These are phyloP conservation scores for Colletotrichum kahawae DNA, from an alignment of 2,329 filamentous ascomycete genomes.

Conservation along the genomic window DNA sequence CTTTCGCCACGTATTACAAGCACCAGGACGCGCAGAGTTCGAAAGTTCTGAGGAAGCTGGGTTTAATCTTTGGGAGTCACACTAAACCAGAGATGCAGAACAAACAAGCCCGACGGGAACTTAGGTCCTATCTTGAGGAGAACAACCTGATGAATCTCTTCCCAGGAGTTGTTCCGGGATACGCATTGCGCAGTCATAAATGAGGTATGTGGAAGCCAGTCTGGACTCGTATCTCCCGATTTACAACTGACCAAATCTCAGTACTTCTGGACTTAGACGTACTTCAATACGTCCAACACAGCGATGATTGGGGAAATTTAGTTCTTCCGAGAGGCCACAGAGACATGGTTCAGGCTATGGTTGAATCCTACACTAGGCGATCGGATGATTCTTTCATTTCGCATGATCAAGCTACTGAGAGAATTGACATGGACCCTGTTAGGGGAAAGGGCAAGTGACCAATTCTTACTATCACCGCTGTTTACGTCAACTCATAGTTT, in stretches of 20 bases:
- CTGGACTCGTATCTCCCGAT: neutral
- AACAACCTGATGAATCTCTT: constrained; percentile 25
- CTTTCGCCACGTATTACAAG: neutral
- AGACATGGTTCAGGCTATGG: constrained; percentile 32
- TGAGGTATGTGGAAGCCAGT: constrained; percentile 28
- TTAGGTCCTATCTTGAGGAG: constrained; percentile 20
- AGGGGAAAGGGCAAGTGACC: constrained; percentile 30
- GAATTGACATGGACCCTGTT: constrained; percentile 30
- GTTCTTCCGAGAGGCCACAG: constrained; percentile 32
- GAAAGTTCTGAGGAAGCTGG: neutral
- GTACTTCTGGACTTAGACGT: constrained; percentile 21
- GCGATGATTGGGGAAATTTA: constrained; percentile 29
- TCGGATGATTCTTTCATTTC: neutral
- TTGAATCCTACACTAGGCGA: constrained; percentile 27
- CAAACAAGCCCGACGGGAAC: neutral
- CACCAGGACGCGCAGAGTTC: neutral
- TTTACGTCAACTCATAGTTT: neutral
- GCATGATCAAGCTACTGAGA: neutral
- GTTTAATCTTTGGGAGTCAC: neutral
- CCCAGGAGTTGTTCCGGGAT: constrained; percentile 28
- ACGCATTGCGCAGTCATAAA: constrained; percentile 29
- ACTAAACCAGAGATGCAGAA: neutral
- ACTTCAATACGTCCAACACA: constrained; percentile 18
- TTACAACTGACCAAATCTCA: neutral
- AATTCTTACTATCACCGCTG: neutral